Evolutionary conservation across 2,329 filamentous ascomycete genomes (phyloP).

Genomic region (Fusarium verrucosum): DNA sequence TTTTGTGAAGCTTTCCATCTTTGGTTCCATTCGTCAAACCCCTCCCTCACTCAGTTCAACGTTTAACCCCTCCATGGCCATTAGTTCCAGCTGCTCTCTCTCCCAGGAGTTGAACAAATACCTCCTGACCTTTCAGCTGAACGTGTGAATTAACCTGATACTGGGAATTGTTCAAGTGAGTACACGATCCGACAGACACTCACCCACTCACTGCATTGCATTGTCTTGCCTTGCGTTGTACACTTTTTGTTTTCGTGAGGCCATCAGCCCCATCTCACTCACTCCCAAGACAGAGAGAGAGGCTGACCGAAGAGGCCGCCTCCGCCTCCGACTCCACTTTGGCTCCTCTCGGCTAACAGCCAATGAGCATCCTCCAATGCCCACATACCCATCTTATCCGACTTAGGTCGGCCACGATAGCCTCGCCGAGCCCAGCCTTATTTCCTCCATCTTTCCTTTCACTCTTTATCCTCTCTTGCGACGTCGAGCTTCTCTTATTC

Average conservation of each 20-base stretch:
- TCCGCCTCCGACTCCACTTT: constrained; percentile 4
- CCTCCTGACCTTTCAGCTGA: background rate
- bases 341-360: constrained; percentile 40
- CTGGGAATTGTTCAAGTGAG: constrained; percentile 21
- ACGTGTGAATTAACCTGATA: background rate
- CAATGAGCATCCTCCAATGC: constrained; percentile 37
- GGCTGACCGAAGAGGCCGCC: constrained; percentile 43
- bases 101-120: background rate
- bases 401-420: constrained; percentile 37
- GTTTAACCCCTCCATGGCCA: constrained; percentile 9
- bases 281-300: constrained; percentile 26
- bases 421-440: constrained; percentile 46
- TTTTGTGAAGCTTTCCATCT: constrained; percentile 27
- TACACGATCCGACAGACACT: constrained; percentile 20
- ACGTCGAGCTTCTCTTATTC: constrained; percentile 11
- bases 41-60: constrained; percentile 22
- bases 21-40: constrained; percentile 25
- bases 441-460: constrained; percentile 18
- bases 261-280: constrained; percentile 22
- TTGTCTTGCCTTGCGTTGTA: background rate
- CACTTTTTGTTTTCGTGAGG: constrained; percentile 27
- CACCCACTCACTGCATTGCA: background rate
- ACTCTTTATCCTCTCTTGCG: constrained; percentile 13
- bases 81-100: constrained; percentile 8
- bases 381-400: constrained; percentile 22